These are phyloP conservation scores for Actinidia polygama DNA, from an alignment of 179 eudicot species.

Conservation along the genomic window DNA sequence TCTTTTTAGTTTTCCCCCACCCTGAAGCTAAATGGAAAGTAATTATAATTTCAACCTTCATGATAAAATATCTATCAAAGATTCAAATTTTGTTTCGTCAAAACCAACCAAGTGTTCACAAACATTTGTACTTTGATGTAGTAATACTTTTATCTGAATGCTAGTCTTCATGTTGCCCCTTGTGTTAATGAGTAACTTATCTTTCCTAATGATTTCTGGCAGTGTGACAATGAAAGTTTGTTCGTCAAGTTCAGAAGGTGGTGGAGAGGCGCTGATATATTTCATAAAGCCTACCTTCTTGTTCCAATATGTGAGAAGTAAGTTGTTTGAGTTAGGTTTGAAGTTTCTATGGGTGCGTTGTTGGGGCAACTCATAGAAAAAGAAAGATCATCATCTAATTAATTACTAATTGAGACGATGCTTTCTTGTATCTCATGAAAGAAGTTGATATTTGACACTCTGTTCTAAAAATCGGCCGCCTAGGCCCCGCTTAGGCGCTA, in stretches of 20 bases:
- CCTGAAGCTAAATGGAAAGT: neutral
- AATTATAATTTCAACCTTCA: neutral
- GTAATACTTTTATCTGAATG: neutral
- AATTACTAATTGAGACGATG: neutral
- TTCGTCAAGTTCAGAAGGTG: slow-evolving; percentile 88
- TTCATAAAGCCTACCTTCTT: slow-evolving; percentile 89
- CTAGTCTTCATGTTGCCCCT: neutral
- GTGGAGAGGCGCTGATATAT: slow-evolving; percentile 96
- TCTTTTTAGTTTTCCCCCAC: neutral
- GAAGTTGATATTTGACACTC: neutral
- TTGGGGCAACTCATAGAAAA: neutral
- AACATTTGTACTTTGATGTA: neutral
- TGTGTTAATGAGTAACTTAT: slow-evolving; percentile 26
- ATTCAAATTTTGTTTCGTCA: neutral
- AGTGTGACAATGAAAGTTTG: slow-evolving; percentile 51
- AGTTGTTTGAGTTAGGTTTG: slow-evolving; percentile 32
- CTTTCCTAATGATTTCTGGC: slow-evolving; percentile 39
- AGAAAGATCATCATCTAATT: neutral
- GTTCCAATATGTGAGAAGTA: slow-evolving; percentile 90
- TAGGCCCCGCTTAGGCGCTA: too few relatives aligned
- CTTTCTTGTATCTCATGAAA: neutral
- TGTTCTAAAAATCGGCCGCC: too few relatives aligned
- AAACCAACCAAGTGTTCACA: too few relatives aligned
- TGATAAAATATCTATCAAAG: neutral
- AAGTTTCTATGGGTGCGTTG: neutral